Base-by-base conservation (phyloP, 495 filamentous ascomycete genomes). In the Achaetomiella virescens region DNA sequence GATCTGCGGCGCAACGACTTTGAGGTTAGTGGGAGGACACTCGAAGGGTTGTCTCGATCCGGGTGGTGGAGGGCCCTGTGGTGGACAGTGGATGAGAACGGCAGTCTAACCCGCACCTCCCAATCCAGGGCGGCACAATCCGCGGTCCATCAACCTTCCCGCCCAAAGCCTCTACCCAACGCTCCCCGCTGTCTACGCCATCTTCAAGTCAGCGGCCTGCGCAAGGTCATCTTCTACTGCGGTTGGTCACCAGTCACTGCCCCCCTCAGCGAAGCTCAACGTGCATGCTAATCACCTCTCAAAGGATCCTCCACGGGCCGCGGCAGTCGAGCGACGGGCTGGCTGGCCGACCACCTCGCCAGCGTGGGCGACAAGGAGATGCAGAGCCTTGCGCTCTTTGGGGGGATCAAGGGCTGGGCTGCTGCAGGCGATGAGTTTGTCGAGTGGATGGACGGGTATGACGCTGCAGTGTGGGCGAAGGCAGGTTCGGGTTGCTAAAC, bases 71-170 rank as follows among this genome's bases (percentile, higher is more conserved):
- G 27, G 5, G 27, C 9, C 27, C 9, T 31, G 5, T 31, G 4
- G 27, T 31, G 27, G 9, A 31, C 27, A 31, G 9, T 5, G 27
- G 9, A 31, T 5, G 27, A 31, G 27, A 31, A 4, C 27, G 4
- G 27, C 4, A 31, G 18, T n/a, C 44, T 33, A 11, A 15, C 15
- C 11, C 17, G 11, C 24, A 11, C 24, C 24, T 25, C 24, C 14
- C 43, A 15, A 24, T 36, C 7, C 58, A 86, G 82, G 87, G 86
- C 25, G 86, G 86, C 18, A 86, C 84, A 1, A 86, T 90, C 51
- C 73, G 69, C 35, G 77, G 78, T 86, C 85, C 7, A 71, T 90
- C 65, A 90, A 89, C 63, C 76, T 90, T 5, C 86, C 86, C 1
- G 85, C 84, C 1, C 84, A 89, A 60, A 83, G 75, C 59, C 70